phyloP scores from a whole-genome alignment of 2,329 filamentous ascomycete species.

The Chalara sp. region DNA sequence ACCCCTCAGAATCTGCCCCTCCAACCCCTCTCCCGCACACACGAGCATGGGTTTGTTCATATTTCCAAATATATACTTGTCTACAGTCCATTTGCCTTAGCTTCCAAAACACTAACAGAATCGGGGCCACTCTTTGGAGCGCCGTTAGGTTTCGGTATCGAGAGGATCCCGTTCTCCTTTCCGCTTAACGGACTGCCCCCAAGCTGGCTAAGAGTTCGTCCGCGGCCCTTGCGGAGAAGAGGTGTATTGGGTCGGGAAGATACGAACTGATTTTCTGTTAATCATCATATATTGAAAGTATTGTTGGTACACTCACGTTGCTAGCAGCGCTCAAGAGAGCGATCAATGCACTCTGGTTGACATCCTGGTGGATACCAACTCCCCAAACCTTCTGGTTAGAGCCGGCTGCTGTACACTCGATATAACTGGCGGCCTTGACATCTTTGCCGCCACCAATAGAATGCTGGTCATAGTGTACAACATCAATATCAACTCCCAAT shows the following conservation, averaged over 20 bases:
- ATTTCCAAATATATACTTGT: background rate
- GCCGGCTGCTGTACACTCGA: slow-evolving; percentile 71
- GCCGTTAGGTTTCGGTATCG: slow-evolving; percentile 19
- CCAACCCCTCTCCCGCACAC: background rate
- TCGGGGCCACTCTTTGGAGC: slow-evolving; percentile 21
- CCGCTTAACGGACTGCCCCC: slow-evolving; percentile 14
- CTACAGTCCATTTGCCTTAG: slow-evolving; percentile 31
- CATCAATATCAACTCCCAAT: slow-evolving; percentile 80
- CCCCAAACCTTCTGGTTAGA: slow-evolving; percentile 76
- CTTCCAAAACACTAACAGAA: slow-evolving; percentile 33
- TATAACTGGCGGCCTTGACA: slow-evolving; percentile 92
- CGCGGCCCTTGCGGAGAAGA: slow-evolving; percentile 52
- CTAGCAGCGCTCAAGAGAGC: slow-evolving; percentile 79
- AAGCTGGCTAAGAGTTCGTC: slow-evolving; percentile 34
- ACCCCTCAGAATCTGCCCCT: slow-evolving; percentile 6
- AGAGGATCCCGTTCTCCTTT: slow-evolving; percentile 16
- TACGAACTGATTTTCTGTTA: slow-evolving; percentile 52
- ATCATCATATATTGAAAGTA: background rate
- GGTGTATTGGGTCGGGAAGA: slow-evolving; percentile 64
- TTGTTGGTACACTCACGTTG: slow-evolving; percentile 53
- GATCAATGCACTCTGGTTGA: slow-evolving; percentile 82
- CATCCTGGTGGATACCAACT: slow-evolving; percentile 86
- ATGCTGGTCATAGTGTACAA: slow-evolving; percentile 94
- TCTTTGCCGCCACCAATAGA: slow-evolving; percentile 74
- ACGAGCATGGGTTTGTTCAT: no score